Conservation (phyloP, 768 basidiomycete genomes). For the Lactarius hatsudake region DNA sequence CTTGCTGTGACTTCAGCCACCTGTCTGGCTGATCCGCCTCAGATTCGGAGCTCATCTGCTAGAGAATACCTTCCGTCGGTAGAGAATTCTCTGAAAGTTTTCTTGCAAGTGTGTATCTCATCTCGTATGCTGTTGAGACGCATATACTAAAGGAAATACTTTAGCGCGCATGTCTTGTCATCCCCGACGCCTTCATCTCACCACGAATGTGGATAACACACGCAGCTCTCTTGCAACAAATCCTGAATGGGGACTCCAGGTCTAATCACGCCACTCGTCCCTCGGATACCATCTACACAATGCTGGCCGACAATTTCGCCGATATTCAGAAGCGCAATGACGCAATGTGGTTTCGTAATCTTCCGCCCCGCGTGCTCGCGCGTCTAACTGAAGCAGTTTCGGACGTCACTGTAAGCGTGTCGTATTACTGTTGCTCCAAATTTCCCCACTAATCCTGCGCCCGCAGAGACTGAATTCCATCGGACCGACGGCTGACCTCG, state of each 20-base stretch:
- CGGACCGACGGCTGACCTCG: constrained; percentile 59
- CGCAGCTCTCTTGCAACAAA: constrained; percentile 44
- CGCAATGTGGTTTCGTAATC: constrained; percentile 68
- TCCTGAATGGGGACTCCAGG: constrained; percentile 45
- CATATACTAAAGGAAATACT: background rate
- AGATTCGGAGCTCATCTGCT: constrained; percentile 56
- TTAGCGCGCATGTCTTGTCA: constrained; percentile 66
- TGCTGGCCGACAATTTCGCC: constrained; percentile 56
- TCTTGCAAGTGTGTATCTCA: constrained; percentile 54
- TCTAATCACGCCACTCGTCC: constrained; percentile 29
- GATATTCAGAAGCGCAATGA: constrained; percentile 78
- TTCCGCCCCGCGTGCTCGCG: constrained; percentile 59
- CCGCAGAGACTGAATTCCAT: constrained; percentile 74
- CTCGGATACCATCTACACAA: constrained; percentile 38
- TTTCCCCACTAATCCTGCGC: background rate
- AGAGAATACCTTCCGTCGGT: constrained; percentile 56
- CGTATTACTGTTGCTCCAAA: background rate
- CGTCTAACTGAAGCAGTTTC: constrained; percentile 59
- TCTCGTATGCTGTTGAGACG: background rate
- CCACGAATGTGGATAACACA: constrained; percentile 65
- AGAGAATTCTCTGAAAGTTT: constrained; percentile 48
- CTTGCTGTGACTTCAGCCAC: background rate
- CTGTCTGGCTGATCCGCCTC: background rate
- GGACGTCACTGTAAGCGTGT: constrained; percentile 44
- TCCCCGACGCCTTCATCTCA: constrained; percentile 72